Evolutionary conservation across 2,329 filamentous ascomycete genomes (phyloP), one percentile per base, ranked within the genome.

Genomic region (Trichophyton mentagrophytes): DNA sequence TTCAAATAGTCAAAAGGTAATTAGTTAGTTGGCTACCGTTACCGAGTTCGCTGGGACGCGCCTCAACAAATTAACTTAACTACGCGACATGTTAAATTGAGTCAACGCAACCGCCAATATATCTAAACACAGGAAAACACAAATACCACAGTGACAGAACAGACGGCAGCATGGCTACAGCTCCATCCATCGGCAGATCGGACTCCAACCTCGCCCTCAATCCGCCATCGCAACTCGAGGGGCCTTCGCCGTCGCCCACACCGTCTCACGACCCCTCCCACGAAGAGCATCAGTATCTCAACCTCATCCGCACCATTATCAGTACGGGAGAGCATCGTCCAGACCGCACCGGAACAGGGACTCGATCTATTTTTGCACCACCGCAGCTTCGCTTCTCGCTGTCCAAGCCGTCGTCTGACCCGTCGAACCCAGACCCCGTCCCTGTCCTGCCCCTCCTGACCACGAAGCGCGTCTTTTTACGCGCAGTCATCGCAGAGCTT

Each of bases 401-500:
- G 65, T 88, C 86, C 64, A 80, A 82, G 60, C 73, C 77, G 53
- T 71, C 74, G 7, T 67, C 69, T 58, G 69, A 55, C 27, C 51
- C 27, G 1, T 55, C 51, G 15, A 72, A 7, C 73, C 72, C 9
- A 49, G 42, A 59, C 11, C 36, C 36, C 42, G 76, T 75, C 11
- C 85, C 87, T 1, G 80, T 96, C 67, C 83, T 99, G 20, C 93
- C 93, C 25, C 89, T 99, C 66, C 85, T 99, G 17, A 99, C 93
- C 3, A 99, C 93, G 2, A 99, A 99, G 74, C 90, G 93, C 66
- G 93, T 99, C 68, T 97, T 96, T 76, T 82, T 89, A 36, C 87
- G 89, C 63, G 92, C 91, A 68, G 88, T 99, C 57, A 80, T 97
- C 64, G 88, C 86, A 65, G 93, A 99, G 75, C 85, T 99, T 0